Conservation (phyloP, 108 stramenopile genomes). For the Pseudonitzschia pungens region DNA sequence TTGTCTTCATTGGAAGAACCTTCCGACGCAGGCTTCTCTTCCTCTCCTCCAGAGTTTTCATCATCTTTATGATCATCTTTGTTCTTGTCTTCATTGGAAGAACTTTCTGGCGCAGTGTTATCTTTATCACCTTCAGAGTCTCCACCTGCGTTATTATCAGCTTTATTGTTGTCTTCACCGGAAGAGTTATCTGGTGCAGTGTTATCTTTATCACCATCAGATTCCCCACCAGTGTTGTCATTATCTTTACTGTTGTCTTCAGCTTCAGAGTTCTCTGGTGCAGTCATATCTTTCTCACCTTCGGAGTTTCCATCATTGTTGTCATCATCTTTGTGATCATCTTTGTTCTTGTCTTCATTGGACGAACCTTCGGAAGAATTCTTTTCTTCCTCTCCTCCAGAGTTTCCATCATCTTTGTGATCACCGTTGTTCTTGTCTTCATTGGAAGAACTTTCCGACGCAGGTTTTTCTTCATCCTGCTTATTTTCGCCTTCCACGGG, state of each 20-base stretch:
- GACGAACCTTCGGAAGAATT: not conserved
- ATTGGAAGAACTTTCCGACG: not conserved
- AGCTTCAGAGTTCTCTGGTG: not conserved
- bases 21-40: constrained; percentile 4
- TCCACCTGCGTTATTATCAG: not conserved
- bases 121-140: not conserved
- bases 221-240: not conserved
- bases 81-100: not conserved
- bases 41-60: not conserved
- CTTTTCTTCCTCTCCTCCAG: constrained; percentile 1
- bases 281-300: not conserved
- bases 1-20: not conserved
- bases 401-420: not conserved
- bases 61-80: not conserved
- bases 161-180: not conserved
- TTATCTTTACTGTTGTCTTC: not conserved
- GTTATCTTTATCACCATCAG: not conserved
- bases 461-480: too few species aligned
- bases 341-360: not conserved
- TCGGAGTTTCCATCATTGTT: not conserved
- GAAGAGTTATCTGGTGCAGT: not conserved
- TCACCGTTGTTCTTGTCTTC: not conserved
- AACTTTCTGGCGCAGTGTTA: not conserved
- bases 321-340: not conserved
- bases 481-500: not conserved